These are phyloP conservation scores for Aspergillus pseudotamarii DNA, from an alignment of 2,329 filamentous ascomycete species.

Conservation along the genomic window DNA sequence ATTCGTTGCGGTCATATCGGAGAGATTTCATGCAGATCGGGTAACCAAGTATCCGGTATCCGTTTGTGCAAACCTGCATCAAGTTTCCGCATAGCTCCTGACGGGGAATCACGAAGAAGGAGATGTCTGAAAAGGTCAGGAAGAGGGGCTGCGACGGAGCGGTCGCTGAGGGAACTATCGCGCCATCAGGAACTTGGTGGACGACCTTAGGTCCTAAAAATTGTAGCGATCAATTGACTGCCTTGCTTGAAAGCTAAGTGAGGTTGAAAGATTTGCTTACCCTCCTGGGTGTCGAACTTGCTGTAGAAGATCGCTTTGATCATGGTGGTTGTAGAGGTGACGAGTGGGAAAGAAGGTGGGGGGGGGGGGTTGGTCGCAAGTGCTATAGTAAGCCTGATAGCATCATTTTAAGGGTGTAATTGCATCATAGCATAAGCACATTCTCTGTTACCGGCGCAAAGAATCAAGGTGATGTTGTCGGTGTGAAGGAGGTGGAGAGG, in stretches of 20 bases:
- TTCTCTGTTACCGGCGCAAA: not conserved
- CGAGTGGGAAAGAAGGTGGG: not conserved
- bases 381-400: not conserved
- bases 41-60: constrained; percentile 81
- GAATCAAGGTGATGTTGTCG: not conserved
- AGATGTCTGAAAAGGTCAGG: constrained; percentile 82
- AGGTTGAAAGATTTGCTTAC: constrained; percentile 30
- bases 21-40: constrained; percentile 84
- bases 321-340: constrained; percentile 42
- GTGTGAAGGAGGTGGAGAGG: not conserved
- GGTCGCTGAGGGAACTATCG: constrained; percentile 53
- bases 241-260: too few relatives aligned
- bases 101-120: constrained; percentile 90
- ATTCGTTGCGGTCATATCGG: constrained; percentile 88
- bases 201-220: constrained; percentile 61
- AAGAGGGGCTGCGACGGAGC: constrained; percentile 62
- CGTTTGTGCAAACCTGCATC: constrained; percentile 70
- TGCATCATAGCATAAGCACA: not conserved
- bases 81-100: constrained; percentile 94
- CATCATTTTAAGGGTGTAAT: not conserved
- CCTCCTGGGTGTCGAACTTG: constrained; percentile 64
- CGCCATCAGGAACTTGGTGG: constrained; percentile 65
- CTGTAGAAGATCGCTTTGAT: constrained; percentile 69
- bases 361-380: not conserved
- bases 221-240: constrained; percentile 7